Percentiles rank a stretch among this genome's conserved stretches.
These are phyloP conservation scores for Diaporthe sp. DNA, from an alignment of 2,329 filamentous ascomycete genomes.

Conservation along the genomic window DNA sequence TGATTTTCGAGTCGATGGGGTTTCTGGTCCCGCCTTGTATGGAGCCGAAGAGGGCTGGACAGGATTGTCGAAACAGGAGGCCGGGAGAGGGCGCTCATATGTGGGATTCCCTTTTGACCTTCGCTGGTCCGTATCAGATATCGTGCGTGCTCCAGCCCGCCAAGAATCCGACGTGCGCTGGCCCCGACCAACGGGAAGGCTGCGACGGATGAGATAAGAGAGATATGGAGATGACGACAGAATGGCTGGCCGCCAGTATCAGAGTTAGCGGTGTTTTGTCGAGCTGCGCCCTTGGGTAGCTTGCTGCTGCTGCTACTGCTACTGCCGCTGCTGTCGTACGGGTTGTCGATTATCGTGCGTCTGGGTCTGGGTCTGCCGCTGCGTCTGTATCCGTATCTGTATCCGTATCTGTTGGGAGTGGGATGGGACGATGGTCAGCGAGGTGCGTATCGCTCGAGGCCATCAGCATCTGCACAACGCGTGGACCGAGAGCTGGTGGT, in stretches of 20 bases:
- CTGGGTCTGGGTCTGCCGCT: neutral
- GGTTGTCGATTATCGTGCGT: conserved; percentile 20
- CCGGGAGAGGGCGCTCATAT: conserved; percentile 36
- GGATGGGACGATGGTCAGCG: neutral
- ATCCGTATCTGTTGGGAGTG: neutral
- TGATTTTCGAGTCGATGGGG: neutral
- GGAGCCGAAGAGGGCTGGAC: conserved; percentile 2
- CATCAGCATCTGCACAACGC: neutral
- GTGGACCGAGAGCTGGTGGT: neutral
- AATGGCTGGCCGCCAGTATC: conserved; percentile 35
- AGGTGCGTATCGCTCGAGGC: conserved; percentile 11
- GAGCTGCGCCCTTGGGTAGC: neutral
- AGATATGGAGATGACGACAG: conserved; percentile 39
- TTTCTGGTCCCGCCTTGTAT: conserved; percentile 8
- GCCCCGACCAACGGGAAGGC: conserved; percentile 36
- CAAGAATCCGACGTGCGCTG: conserved; percentile 36
- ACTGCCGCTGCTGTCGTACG: neutral
- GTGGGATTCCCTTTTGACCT: conserved; percentile 24
- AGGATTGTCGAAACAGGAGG: conserved; percentile 31
- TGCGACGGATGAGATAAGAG: conserved; percentile 39
- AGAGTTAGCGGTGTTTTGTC: conserved; percentile 27
- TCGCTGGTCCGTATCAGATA: conserved; percentile 41
- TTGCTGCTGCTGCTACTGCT: neutral
- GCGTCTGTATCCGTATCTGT: neutral
- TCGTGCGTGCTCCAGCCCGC: conserved; percentile 38